phyloP scores from a whole-genome alignment of 148 eudicot species.

The Chenopodium formosanum region DNA sequence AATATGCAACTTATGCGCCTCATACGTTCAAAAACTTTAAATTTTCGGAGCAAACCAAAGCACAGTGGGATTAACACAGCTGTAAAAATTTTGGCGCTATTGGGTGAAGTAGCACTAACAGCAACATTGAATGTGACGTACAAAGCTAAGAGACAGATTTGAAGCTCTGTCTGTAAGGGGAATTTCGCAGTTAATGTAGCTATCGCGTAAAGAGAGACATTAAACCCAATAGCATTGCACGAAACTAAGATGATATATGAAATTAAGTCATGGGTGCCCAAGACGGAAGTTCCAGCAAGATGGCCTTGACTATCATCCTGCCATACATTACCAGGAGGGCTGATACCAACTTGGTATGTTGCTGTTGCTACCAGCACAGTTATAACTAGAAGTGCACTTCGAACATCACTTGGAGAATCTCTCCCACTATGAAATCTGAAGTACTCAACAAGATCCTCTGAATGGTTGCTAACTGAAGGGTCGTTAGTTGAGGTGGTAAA shows the following conservation, averaged over 20 bases:
- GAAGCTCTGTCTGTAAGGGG: conserved; percentile 48
- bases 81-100: neutral
- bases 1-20: neutral
- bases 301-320: conserved; percentile 42
- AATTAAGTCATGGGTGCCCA: conserved; percentile 28
- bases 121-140: conserved; percentile 34
- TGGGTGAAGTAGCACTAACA: conserved; percentile 28
- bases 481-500: neutral
- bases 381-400: conserved; percentile 46
- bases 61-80: conserved; percentile 20
- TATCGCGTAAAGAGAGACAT: conserved; percentile 44
- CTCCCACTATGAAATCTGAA: conserved; percentile 45
- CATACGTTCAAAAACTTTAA: neutral
- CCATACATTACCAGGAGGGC: conserved; percentile 65
- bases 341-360: conserved; percentile 54
- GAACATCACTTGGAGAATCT: conserved; percentile 56
- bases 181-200: conserved; percentile 35
- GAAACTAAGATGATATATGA: conserved; percentile 33
- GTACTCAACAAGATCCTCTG: conserved; percentile 22
- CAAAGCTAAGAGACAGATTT: conserved; percentile 37
- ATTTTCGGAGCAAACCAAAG: conserved; percentile 12
- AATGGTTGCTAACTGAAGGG: neutral
- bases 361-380: conserved; percentile 53
- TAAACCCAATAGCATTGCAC: conserved; percentile 48
- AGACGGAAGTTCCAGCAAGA: conserved; percentile 45